Base-by-base conservation (phyloP, 306 rosid genomes). In the Astragalus glycyphyllos region DNA sequence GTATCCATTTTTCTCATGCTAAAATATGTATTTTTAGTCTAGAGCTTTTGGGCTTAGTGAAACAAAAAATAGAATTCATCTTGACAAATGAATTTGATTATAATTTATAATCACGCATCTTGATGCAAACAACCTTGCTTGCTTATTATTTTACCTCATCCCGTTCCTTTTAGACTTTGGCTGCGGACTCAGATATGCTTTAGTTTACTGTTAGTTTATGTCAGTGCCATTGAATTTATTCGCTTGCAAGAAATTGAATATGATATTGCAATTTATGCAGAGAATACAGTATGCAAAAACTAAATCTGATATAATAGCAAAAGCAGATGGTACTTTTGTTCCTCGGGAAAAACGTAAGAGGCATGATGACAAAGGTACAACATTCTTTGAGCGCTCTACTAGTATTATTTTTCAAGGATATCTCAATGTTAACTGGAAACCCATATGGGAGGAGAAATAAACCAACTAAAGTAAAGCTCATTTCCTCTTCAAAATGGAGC, bases 201-300 rank as follows among this genome's bases (percentile, higher is more conserved):
- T 42, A 68, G 15, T 58, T 58, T 71, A 20, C 10, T 76, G 46
- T 50, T 11, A 34, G 9, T 78, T 32, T 71, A 56, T 71, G 16
- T 14, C 35, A 17, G 11, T 65, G 15, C 13, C 41, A 1, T 13
- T 42, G 35, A 68, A 46, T 13, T 17, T 49, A 54, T 74, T 46
- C 69, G 42, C 59, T 71, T 71, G 38, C 49, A 59, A 38, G 71
- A 56, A 57, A 68, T 41, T 77, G 58, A 81, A 41, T 64, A 73
- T 12, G 37, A 26, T 41, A 51, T 34, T 73, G 34, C 56, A 58
- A 53, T 71, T 34, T 50, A 55, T 73, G 55, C 86, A 92, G 98
- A 88, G 88, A 85, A 92, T 92, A 80, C 96, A 88, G 75, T 89
- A 86, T 65, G 98, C 98, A 11, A 92, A 88, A 87, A 86, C 96